Evolutionary conservation across 768 basidiomycete species (phyloP), one percentile per base, ranked within the genome.

Genomic region (Dioszegia aurantiaca): DNA sequence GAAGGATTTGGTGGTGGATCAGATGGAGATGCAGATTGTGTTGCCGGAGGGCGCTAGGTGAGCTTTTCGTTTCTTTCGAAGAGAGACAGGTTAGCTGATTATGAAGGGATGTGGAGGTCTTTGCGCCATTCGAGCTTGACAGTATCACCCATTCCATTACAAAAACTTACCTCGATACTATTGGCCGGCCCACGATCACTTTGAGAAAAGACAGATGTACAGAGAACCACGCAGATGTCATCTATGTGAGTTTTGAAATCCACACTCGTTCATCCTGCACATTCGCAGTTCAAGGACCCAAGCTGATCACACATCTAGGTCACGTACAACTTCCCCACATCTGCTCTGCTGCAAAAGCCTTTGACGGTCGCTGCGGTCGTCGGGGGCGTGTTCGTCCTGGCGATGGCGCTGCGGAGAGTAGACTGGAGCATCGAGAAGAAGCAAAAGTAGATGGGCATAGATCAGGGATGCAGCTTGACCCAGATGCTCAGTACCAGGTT

Each of bases 21-120:
- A 89, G 17, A 90, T 86, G 1, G 85, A 88, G 70, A 69, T 97
- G 52, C 84, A 80, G 62, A 82, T 97, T 61, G 83, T 93, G 62
- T 77, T 99, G 24, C 94, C 94, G 1, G 95, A 99, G 75, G 93
- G 91, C n/a, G 92, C 93, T 30, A 87, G 81, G 93, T 95, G 71
- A 81, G 91, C 81, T 17, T 17, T 3, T 16, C 21, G 36, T 16
- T 23, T 51, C 31, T 23, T 5, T 4, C 31, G 17, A 19, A 23
- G 21, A n/a, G 41, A 4, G 3, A 16, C 17, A 17, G 33, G 33
- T 16, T 28, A 24, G 54, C 54, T 55, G 42, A 55, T 37, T 3
- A 4, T 30, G 5, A 68, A 97, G 94, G 54, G 86, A 93, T 67
- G 80, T 95, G 61, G 81, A 86, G 61, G 84, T 89, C 49, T 79